Evolutionary conservation across 805 yeast species (phyloP), one percentile per base, ranked within the genome.

Genomic region (Brettanomyces nanus): DNA sequence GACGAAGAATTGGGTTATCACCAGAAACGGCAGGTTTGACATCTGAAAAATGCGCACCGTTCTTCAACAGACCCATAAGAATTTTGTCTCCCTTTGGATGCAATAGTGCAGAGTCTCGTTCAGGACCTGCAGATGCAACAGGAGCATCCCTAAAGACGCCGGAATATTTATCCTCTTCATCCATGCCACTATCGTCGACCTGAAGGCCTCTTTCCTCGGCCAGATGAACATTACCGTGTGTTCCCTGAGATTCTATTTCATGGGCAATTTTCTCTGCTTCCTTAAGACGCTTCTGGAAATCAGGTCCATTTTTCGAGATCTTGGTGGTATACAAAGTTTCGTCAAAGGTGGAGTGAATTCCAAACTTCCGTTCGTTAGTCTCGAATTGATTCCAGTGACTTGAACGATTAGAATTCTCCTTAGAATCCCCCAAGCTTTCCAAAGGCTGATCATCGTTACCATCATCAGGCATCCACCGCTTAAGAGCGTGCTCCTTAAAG

Each of bases 151-250:
- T 74, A 41, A 72, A 78, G 32, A 87, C 98, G 36, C 97, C 97
- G 4, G 96, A 86, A 55, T 89, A 92, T 60, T 84, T 84, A 59
- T 89, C 96, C 59, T 92, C 98, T 63, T 92, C 98, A 59, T 92
- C 97, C 48, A 85, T 47, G 14, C 95, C 95, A 42, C 83, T 74
- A 53, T 85, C 95, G 55, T 85, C 95, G 28, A 82, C 72, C 14
- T 58, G 52, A 13, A 77, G 44, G 19, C 95, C 95, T 58, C 98
- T 77, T 59, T 90, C 98, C 57, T 90, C 98, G 45, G 95, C 90
- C 19, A 89, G 45, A 56, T 92, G 97, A 21, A 74, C 63, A 53
- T 85, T 87, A 20, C 80, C 81, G 19, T 80, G 70, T 37, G 67
- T 56, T 5, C 71, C 66, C 48, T 75, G 81, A 28, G 71, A 61